Evolutionary conservation across 495 filamentous ascomycete species (phyloP).

Genomic region (Penicillium cinerascens): DNA sequence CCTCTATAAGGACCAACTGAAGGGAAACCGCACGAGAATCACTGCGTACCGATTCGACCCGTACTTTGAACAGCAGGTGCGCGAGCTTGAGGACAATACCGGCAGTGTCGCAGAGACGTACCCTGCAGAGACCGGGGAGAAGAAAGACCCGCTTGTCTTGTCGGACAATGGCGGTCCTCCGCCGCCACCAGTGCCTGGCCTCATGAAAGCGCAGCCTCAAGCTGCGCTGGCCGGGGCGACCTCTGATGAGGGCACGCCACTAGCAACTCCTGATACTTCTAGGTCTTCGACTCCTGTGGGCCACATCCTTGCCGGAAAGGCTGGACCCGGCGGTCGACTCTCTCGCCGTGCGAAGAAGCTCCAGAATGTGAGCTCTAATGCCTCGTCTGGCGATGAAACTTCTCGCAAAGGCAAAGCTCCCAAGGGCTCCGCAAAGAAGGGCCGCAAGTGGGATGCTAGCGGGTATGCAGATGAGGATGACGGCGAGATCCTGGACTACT

Average conservation of each 20-base stretch:
- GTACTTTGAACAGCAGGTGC: slow-evolving; percentile 91
- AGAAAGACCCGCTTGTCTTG: slow-evolving; percentile 44
- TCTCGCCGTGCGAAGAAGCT: slow-evolving; percentile 82
- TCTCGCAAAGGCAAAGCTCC: slow-evolving; percentile 55
- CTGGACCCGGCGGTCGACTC: slow-evolving; percentile 65
- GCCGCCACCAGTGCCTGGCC: slow-evolving; percentile 53
- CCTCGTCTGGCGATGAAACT: slow-evolving; percentile 81
- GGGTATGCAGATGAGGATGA: slow-evolving; percentile 85
- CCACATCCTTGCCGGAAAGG: slow-evolving; percentile 69
- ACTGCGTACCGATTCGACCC: slow-evolving; percentile 77
- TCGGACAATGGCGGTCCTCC: slow-evolving; percentile 51
- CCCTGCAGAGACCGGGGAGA: slow-evolving; percentile 27
- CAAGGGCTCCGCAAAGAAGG: slow-evolving; percentile 67
- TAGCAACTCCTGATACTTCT: slow-evolving; percentile 71
- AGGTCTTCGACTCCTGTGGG: slow-evolving; percentile 70
- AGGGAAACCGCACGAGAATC: slow-evolving; percentile 70
- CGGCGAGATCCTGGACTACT: slow-evolving; percentile 81
- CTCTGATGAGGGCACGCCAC: slow-evolving; percentile 56
- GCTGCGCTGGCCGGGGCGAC: slow-evolving; percentile 45
- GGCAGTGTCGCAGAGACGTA: slow-evolving; percentile 33
- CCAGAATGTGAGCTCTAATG: slow-evolving; percentile 58
- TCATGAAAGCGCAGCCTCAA: slow-evolving; percentile 51
- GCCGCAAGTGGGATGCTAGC: slow-evolving; percentile 86
- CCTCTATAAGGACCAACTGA: slow-evolving; percentile 83
- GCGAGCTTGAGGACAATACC: slow-evolving; percentile 68